Evolutionary conservation across 73 alveolate genomes (phyloP), one percentile per base, ranked within the genome.

Genomic region (Halteria grandinella): DNA sequence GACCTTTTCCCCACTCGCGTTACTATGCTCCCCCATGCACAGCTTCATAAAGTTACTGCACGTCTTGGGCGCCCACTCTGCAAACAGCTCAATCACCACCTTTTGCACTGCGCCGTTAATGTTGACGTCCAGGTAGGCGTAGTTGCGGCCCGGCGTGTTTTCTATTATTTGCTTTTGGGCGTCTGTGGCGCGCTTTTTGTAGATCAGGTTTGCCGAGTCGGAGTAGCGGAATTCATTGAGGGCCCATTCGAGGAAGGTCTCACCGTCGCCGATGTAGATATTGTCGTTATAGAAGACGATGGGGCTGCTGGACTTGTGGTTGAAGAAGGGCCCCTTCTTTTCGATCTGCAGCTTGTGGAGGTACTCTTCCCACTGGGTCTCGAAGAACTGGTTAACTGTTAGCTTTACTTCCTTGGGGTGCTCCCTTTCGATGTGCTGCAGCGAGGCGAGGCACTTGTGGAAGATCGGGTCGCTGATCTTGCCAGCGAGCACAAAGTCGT

Each of bases 21-120:
- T 91, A 69, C 79, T 77, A 47, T 53, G 75, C 0, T 44, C 34
- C 29, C 97, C 97, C 0, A 23, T 55, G 50, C 97, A 91, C 18
- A 83, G 66, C 64, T 91, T 64, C 47, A 54, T 53, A 69, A 87
- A 91, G 55, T 83, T 82, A 18, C 83, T 92, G 49, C 91, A 74
- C 31, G 95, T 87, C 55, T 83, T 79, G 20, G 97, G 97, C 57
- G 87, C 86, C 55, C 54, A 83, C 78, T 87, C 86, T 20, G 83
- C 37, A 69, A 76, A 91, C 51, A 91, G 87, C 69, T 91, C 97
- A 27, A 87, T 58, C 14, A 91, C 74, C 23, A 91, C 95, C 71
- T 69, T 87, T 28, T 66, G 31, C 21, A 55, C 55, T 3, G 75
- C 72, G 14, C 63, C 77, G 48, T 71, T 84, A 10, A 73, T 39